Evolutionary conservation across 73 alveolate genomes (phyloP).

Genomic region (Paramecium biaurelia): DNA sequence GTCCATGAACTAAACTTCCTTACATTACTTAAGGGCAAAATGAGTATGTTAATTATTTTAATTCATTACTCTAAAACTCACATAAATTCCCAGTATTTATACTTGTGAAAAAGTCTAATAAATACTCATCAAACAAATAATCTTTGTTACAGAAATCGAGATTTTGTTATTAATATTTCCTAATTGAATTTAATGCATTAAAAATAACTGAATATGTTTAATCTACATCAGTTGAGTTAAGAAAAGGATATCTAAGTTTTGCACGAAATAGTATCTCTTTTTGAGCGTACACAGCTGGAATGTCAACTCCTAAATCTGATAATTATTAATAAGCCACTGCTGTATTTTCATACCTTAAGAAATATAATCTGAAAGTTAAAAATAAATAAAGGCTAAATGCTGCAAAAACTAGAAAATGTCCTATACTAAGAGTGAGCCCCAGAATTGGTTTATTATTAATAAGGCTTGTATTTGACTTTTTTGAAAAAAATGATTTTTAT

Average conservation of each 20-base stretch:
- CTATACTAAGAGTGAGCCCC: not conserved
- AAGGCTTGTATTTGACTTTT: not conserved
- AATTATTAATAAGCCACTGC: not conserved
- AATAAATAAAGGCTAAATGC: not conserved
- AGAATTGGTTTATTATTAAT: not conserved
- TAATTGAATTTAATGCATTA: not conserved
- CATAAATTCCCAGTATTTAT: not conserved
- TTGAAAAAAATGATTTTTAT: not conserved
- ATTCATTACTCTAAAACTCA: not conserved
- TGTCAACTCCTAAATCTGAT: constrained; percentile 10
- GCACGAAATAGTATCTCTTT: not conserved
- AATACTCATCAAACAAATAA: not conserved
- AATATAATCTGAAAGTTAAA: not conserved
- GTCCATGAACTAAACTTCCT: not conserved
- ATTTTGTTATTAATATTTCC: not conserved
- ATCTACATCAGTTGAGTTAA: not conserved
- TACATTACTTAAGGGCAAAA: not conserved
- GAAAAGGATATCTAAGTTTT: not conserved
- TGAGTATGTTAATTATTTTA: not conserved
- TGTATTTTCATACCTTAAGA: not conserved
- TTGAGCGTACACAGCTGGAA: constrained; percentile 19
- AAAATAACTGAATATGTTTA: not conserved
- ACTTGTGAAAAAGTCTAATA: not conserved
- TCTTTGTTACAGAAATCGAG: not conserved
- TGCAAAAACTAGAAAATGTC: not conserved